Evolutionary conservation across 352 stramenopile genomes (phyloP), one percentile per base, ranked within the genome.

Genomic region (Phytopythium vexans): DNA sequence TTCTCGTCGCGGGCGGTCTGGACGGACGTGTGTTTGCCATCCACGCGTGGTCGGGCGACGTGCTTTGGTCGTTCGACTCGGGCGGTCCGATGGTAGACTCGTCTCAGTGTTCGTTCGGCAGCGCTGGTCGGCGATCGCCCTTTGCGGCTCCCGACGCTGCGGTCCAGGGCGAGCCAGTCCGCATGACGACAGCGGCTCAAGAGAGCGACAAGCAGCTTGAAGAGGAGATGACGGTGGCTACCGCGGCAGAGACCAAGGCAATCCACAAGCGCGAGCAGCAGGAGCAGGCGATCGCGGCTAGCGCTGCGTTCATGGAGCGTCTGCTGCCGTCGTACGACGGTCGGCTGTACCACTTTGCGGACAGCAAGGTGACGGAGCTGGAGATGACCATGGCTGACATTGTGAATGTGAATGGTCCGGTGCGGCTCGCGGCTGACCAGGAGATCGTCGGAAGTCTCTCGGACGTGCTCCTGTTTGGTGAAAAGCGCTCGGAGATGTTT

Each of bases 1-100:
- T 93, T 41, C 54, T 93, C 2, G 66, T 94, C 10, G 75, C 77
- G n/a, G 83, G 83, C 11, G 79, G 81, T 0, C 65, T 92, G 16
- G 82, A 91, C 57, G 83, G 83, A 7, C 76, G 78, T 40, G 76
- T 94, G 51, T 89, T 83, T 54, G 83, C 80, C 37, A 60, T 94
- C 44, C 68, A 91, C 48, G 83, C 83, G 53, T 94, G 83, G 83
- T 88, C 81, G 3, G 83, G 83, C 36, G 62, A 92, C 27, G 66
- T 89, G 37, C 63, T 92, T 41, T 92, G 82, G 79, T 86, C 73
- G 31, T 91, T 94, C 43, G 81, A 94, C 64, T 91, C 83, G 27
- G 83, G 83, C 41, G 81, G 83, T 58, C 76, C 83, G 31, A 91
- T 94, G 75, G 80, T 94, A 58, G 70, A 86, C 60, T 82, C 74